Base-by-base conservation (phyloP, 1,284 basidiomycete species). In the Tranzscheliella williamsii region DNA sequence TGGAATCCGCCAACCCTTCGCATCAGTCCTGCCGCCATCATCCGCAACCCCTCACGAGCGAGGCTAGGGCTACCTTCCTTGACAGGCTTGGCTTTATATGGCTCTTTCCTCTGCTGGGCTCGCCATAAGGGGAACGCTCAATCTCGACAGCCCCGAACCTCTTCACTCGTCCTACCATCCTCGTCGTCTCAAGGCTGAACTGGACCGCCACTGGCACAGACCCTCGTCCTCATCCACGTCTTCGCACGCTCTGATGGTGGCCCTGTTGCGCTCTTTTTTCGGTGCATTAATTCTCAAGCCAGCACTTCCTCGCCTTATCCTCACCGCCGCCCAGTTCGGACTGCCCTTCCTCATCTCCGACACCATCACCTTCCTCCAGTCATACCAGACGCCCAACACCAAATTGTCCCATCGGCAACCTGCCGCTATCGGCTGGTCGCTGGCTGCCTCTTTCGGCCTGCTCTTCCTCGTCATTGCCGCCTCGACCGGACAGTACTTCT, bases 381-480 rank as follows among this genome's bases (percentile, higher is more conserved):
- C 35, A 3, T 54, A 38, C 22, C 22, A 29, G 22, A n/a, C n/a
- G n/a, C n/a, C n/a, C n/a, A n/a, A n/a, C n/a, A n/a, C n/a, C n/a
- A n/a, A n/a, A n/a, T n/a, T n/a, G n/a, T n/a, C n/a, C n/a, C n/a
- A n/a, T n/a, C n/a, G 35, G 5, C 17, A 42, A 20, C 48, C 64
- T 15, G 41, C 46, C 7, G 45, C 34, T n/a, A 29, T 41, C 27
- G 66, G 66, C 6, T 69, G 65, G 65, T 46, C 43, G 4, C 40
- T 69, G 5, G 65, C 50, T 1, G 66, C 49, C 17, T 65, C 66
- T 4, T 69, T 44, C 37, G 65, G 26, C 11, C 51, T 69, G 3
- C 23, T 58, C 29, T 67, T 45, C 49, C 33, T 49, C 21, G 42
- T 57, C 17, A 24, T 37, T n/a, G 44, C 61, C 17, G 24, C 46